phyloP scores from a whole-genome alignment of 441 rosid genomes.

The Kokia cookei region DNA sequence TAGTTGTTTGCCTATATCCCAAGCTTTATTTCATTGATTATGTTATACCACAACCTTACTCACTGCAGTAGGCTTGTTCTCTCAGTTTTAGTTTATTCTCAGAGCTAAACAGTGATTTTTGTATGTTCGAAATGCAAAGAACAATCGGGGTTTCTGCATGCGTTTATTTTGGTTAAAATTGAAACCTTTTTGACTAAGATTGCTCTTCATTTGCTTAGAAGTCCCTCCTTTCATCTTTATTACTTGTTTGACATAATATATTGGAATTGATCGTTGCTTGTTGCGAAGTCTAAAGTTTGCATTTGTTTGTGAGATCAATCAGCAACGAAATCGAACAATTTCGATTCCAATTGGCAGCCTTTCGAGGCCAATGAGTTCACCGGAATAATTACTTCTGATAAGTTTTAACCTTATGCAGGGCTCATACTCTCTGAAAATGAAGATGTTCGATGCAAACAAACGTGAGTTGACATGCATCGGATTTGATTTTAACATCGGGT shows the following conservation, averaged over 20 bases:
- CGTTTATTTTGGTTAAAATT: neutral
- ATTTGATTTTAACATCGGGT: constrained; percentile 64
- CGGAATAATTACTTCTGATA: neutral
- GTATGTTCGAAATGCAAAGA: neutral
- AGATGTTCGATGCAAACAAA: constrained; percentile 49
- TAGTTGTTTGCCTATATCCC: neutral
- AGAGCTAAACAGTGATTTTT: neutral
- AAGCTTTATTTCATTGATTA: neutral
- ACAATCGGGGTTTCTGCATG: neutral
- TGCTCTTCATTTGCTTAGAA: neutral
- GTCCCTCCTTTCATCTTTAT: neutral
- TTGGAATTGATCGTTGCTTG: neutral
- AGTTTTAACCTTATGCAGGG: constrained; percentile 48
- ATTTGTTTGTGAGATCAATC: neutral
- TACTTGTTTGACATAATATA: neutral
- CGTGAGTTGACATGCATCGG: constrained; percentile 66
- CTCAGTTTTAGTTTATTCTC: neutral
- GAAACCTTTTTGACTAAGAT: neutral
- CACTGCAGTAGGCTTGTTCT: neutral
- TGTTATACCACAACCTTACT: neutral
- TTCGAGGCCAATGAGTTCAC: neutral
- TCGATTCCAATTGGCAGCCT: neutral
- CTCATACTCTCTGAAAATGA: constrained; percentile 73
- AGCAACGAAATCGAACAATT: neutral
- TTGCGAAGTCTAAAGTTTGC: neutral